These are phyloP conservation scores for Trichoderma harzianum DNA, from an alignment of 2,329 filamentous ascomycete genomes.

Conservation along the genomic window DNA sequence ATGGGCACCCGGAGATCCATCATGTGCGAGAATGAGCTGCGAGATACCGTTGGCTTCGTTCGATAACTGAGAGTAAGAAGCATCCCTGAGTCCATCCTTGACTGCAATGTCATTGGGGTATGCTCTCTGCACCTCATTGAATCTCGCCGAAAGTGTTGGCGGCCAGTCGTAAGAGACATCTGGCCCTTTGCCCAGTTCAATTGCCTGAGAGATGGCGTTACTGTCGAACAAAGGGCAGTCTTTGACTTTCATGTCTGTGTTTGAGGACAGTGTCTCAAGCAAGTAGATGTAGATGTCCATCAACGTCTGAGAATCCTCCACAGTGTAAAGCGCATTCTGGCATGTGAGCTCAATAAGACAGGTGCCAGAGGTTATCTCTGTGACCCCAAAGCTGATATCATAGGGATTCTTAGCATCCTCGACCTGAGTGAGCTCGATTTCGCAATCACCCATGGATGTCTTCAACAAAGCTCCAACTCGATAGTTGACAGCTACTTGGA, in stretches of 20 bases:
- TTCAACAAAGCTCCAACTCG: neutral
- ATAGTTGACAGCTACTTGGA: neutral
- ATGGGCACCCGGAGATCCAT: neutral
- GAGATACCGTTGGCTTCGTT: neutral
- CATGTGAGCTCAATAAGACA: neutral
- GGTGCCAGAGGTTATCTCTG: neutral
- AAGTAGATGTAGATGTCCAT: neutral
- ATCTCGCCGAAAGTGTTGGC: neutral
- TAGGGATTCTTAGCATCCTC: neutral
- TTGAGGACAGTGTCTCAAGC: neutral
- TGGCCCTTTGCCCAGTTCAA: neutral
- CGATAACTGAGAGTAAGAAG: neutral
- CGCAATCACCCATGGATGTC: neutral
- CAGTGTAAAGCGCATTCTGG: neutral
- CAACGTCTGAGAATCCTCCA: neutral
- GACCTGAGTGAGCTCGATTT: neutral
- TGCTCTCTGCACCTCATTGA: neutral
- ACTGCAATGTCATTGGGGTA: neutral
- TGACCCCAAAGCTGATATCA: neutral
- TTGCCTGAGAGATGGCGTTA: neutral
- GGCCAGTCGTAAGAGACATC: neutral
- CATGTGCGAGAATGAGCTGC: neutral
- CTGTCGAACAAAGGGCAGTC: neutral
- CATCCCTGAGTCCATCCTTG: neutral
- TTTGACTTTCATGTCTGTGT: neutral